Percentiles rank a stretch among this genome's conserved stretches.
Evolutionary conservation across 23 red algal genomes (phyloP).

Genomic region (Gracilariopsis chorda): DNA sequence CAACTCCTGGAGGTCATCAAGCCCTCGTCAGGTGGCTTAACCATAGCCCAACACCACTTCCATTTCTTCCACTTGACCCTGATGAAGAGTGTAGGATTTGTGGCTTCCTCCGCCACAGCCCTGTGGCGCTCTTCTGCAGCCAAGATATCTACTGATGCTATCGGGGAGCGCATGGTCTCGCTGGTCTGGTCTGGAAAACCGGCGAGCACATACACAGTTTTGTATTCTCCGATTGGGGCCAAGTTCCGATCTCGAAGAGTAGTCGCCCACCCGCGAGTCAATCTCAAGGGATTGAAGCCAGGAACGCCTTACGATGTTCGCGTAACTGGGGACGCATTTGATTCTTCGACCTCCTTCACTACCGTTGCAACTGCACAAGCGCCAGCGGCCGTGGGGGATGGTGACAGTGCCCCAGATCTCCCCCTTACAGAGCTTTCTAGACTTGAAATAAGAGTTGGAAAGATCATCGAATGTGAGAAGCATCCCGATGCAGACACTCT

Average conservation of each 20-base stretch:
- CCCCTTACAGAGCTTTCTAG: conserved; percentile 83
- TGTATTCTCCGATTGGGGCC: conserved; percentile 16
- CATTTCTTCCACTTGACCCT: too few species aligned
- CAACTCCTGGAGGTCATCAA: too few species aligned
- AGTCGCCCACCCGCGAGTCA: conserved; percentile 50
- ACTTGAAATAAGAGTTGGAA: conserved; percentile 77
- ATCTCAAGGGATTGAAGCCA: conserved; percentile 12
- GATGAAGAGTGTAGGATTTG: conserved; percentile 10
- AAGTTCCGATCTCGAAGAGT: conserved; percentile 21
- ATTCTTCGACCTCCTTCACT: conserved; percentile 30
- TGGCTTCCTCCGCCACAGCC: conserved; percentile 1
- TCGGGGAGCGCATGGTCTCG: conserved; percentile 23
- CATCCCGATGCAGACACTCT: conserved; percentile 80
- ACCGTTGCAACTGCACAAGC: conserved; percentile 27
- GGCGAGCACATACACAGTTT: conserved; percentile 16
- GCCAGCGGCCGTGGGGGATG: background rate
- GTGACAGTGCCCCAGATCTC: background rate
- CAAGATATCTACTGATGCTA: conserved; percentile 39
- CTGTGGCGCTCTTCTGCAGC: conserved; percentile 34
- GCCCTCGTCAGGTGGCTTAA: too few species aligned
- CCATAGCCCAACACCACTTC: too few species aligned
- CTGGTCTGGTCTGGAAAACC: conserved; percentile 29
- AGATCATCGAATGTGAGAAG: conserved; percentile 30
- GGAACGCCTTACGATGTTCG: conserved; percentile 17
- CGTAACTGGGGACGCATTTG: conserved; percentile 21